Percentiles rank a stretch among this genome's conserved stretches.
Evolutionary conservation across 2,329 filamentous ascomycete species (phyloP).

Genomic region (Fusarium mangiferae): DNA sequence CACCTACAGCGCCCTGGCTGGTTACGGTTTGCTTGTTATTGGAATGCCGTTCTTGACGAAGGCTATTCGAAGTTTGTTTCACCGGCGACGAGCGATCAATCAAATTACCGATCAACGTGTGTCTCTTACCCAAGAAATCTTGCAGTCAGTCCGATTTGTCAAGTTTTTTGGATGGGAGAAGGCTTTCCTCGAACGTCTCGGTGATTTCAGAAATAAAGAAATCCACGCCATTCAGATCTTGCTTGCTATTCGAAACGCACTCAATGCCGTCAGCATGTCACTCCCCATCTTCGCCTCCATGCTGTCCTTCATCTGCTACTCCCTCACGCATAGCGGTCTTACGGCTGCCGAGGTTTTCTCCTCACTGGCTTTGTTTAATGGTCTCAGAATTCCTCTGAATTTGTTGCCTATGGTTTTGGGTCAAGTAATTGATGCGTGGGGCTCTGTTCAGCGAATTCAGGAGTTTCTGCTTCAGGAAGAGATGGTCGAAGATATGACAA

Average conservation of each 20-base stretch:
- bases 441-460: constrained; percentile 85
- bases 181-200: constrained; percentile 82
- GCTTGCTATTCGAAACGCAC: constrained; percentile 83
- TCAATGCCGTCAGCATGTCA: constrained; percentile 85
- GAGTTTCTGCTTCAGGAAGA: constrained; percentile 91
- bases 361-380: constrained; percentile 94
- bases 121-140: constrained; percentile 88
- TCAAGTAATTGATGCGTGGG: constrained; percentile 89
- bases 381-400: constrained; percentile 88
- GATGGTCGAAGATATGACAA: constrained; percentile 73
- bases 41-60: constrained; percentile 81
- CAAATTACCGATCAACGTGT: constrained; percentile 94
- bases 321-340: constrained; percentile 72
- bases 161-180: constrained; percentile 98
- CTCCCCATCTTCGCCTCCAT: constrained; percentile 95
- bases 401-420: constrained; percentile 88
- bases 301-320: constrained; percentile 89
- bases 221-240: constrained; percentile 86
- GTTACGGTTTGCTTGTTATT: constrained; percentile 83
- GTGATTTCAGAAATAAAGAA: constrained; percentile 78
- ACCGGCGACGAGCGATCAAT: constrained; percentile 83
- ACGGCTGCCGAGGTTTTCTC: constrained; percentile 87
- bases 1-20: constrained; percentile 88
- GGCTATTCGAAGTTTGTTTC: constrained; percentile 81
- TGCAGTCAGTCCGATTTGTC: constrained; percentile 92